Conservation (phyloP, 202 grass and related monocot species). For the Dendrocalamus latiflorus region DNA sequence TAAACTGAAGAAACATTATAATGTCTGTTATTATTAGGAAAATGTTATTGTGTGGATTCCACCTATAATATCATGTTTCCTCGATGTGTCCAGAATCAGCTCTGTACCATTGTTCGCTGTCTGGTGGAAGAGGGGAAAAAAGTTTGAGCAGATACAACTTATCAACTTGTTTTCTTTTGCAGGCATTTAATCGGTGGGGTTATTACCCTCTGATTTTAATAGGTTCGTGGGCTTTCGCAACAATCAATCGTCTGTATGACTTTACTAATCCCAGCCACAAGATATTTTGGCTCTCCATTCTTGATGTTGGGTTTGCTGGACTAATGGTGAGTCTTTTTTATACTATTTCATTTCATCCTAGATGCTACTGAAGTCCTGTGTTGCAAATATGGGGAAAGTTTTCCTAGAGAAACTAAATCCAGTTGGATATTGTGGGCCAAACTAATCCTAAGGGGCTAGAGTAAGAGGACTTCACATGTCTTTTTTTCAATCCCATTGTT, state of each 20-base stretch:
- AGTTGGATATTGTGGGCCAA: neutral
- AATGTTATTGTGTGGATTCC: neutral
- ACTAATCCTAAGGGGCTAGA: neutral
- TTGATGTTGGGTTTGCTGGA: constrained; percentile 89
- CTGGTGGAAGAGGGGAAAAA: neutral
- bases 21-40: neutral
- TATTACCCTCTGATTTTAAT: constrained; percentile 99
- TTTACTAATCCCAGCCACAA: constrained; percentile 78
- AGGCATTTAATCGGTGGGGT: constrained; percentile 96
- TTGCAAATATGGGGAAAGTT: neutral
- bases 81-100: neutral
- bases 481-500: neutral
- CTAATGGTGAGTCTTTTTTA: constrained; percentile 65
- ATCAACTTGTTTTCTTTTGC: constrained; percentile 21
- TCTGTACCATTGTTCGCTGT: neutral
- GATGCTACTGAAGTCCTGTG: neutral
- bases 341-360: constrained; percentile 18
- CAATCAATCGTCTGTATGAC: constrained; percentile 78
- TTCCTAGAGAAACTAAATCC: neutral
- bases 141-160: constrained; percentile 7
- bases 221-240: constrained; percentile 89
- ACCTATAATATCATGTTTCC: neutral
- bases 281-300: constrained; percentile 93
- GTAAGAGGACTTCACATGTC: neutral
- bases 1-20: neutral